phyloP scores from a whole-genome alignment of 768 basidiomycete species.

The Strobilomyces confusus region DNA sequence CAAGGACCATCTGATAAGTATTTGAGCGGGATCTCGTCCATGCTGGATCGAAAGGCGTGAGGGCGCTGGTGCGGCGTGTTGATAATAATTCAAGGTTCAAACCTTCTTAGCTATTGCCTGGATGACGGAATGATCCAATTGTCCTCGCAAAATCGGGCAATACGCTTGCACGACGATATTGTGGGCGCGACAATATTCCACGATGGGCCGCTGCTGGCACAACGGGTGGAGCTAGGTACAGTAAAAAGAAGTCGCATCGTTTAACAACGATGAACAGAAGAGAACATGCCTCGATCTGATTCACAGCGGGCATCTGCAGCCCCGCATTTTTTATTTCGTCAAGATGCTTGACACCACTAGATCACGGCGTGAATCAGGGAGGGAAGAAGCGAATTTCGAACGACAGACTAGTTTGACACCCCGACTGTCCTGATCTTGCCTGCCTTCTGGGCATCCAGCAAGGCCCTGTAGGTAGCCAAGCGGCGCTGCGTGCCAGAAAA shows the following conservation, averaged over 20 bases:
- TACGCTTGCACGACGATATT: conserved; percentile 70
- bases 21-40: conserved; percentile 64
- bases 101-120: conserved; percentile 59
- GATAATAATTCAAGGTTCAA: conserved; percentile 12
- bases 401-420: conserved; percentile 76
- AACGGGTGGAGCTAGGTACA: conserved; percentile 64
- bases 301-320: conserved; percentile 63
- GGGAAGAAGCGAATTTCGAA: background rate
- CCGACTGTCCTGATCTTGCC: conserved; percentile 74
- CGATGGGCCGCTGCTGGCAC: conserved; percentile 78
- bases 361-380: background rate
- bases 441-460: conserved; percentile 54
- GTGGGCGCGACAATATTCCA: conserved; percentile 63
- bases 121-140: conserved; percentile 51
- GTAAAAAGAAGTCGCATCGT: conserved; percentile 4
- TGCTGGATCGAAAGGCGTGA: conserved; percentile 37
- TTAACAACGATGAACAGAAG: background rate
- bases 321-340: conserved; percentile 68
- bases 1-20: conserved; percentile 87
- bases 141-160: conserved; percentile 66
- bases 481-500: conserved; percentile 58
- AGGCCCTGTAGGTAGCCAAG: conserved; percentile 67
- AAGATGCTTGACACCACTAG: conserved; percentile 66
- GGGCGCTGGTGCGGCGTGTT: conserved; percentile 2
- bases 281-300: conserved; percentile 70